Percentiles rank a stretch among this genome's conserved stretches.
phyloP scores from a whole-genome alignment of 495 filamentous ascomycete genomes.

The Neurospora pannonica region DNA sequence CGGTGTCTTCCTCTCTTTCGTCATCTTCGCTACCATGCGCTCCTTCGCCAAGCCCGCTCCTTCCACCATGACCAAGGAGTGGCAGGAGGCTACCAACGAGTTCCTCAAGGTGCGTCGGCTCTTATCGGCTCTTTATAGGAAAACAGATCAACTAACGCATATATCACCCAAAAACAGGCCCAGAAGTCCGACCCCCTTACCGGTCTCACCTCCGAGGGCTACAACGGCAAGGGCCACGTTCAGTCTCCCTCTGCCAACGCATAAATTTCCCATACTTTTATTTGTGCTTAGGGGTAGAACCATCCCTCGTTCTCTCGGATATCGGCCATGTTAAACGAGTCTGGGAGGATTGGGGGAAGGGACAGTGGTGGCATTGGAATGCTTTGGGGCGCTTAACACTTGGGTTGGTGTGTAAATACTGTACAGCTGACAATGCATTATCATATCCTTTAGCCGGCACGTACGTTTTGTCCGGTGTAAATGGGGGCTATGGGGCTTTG shows the following conservation, averaged over 20 bases:
- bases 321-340: constrained; percentile 9
- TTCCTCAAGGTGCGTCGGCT: constrained; percentile 61
- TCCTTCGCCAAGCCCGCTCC: constrained; percentile 58
- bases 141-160: not conserved
- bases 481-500: not conserved
- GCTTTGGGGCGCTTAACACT: constrained; percentile 1
- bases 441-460: constrained; percentile 12
- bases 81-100: constrained; percentile 85
- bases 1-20: constrained; percentile 50
- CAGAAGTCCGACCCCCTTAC: constrained; percentile 88
- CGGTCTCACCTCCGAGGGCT: constrained; percentile 71
- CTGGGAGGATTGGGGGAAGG: constrained; percentile 9
- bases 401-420: constrained; percentile 26
- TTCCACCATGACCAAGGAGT: constrained; percentile 89
- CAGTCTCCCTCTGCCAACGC: constrained; percentile 50
- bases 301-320: constrained; percentile 1
- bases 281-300: constrained; percentile 30
- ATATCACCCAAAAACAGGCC: constrained; percentile 34
- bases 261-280: constrained; percentile 22
- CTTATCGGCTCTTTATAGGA: not conserved
- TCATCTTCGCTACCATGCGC: constrained; percentile 57
- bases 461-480: not conserved
- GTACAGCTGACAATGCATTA: constrained; percentile 29
- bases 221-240: constrained; percentile 71
- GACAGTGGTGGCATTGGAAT: constrained; percentile 5